Evolutionary conservation across 1,139 yeast genomes (phyloP), one percentile per base, ranked within the genome.

Genomic region (Geotrichum histeridarum): DNA sequence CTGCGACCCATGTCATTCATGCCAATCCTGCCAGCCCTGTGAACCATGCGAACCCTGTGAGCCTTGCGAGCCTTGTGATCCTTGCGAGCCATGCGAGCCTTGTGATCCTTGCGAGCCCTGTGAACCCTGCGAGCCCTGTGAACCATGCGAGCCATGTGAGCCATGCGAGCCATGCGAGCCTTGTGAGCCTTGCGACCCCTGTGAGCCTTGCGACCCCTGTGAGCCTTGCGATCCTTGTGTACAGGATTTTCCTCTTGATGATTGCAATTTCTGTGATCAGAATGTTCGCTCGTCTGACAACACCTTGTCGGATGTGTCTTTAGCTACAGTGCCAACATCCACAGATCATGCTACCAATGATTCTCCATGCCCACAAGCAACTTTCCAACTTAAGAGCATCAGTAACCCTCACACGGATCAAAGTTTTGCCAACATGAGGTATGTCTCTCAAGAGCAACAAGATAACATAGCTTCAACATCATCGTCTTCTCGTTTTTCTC

Each of bases 21-120:
- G 37, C 37, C 47, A 43, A n/a, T 17, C 37, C 30, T 43, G 47
- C 30, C 31, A 43, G 12, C 47, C 47, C 8, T 46, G 50, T 22
- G 46, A 39, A 15, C 41, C 42, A 2, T 30, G 46, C n/a, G 46
- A 42, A 4, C 32, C 14, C 17, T 42, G 45, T 27, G 33, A 42
- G 1, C 45, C 45, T 6, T 42, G 45, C 17, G 45, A 42, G 9
- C 45, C 45, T 7, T 42, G 45, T 42, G 45, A 42, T 8, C 45
- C 45, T 5, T 42, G 45, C 7, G 45, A 42, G 2, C 45, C 45
- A 4, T 48, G 50, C 42, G 44, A 38, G 8, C 37, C 33, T 4
- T 47, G 50, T 18, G 36, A 47, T 9, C 50, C 50, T 9, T 45
- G 49, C 49, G 44, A 27, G 8, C 44, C 49, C 2, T 45, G 49